Percentiles rank a stretch among this genome's conserved stretches.
phyloP scores from a whole-genome alignment of 306 rosid genomes.

The Acacia melanoxylon region DNA sequence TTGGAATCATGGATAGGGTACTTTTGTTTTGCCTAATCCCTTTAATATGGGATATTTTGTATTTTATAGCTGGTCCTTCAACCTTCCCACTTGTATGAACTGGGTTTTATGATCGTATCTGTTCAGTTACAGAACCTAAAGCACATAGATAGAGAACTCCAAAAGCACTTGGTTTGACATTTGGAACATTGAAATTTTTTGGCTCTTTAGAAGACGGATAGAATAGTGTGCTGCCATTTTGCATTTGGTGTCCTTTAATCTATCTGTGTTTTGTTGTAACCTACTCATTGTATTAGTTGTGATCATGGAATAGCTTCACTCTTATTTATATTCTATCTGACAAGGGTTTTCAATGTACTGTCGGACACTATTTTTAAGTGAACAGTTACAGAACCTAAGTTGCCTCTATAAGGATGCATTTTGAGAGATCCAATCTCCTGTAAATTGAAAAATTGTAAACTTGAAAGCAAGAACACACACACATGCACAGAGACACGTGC shows the following conservation, averaged over 20 bases:
- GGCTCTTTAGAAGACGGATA: not conserved
- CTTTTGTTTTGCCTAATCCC: not conserved
- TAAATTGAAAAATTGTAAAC: not conserved
- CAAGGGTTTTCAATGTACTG: not conserved
- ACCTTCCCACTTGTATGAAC: not conserved
- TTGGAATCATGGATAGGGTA: constrained; percentile 38
- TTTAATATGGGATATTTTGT: constrained; percentile 7
- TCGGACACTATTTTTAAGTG: not conserved
- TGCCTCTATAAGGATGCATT: not conserved
- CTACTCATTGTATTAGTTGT: constrained; percentile 1
- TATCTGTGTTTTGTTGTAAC: constrained; percentile 13
- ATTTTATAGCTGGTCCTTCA: not conserved
- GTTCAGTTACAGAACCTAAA: too few species aligned
- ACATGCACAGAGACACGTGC: not conserved
- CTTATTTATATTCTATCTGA: not conserved
- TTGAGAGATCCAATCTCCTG: constrained; percentile 3
- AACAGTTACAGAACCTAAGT: not conserved
- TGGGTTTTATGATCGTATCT: not conserved
- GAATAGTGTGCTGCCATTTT: not conserved
- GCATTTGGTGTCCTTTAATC: not conserved
- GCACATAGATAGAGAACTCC: not conserved
- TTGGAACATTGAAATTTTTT: not conserved
- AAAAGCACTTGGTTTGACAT: not conserved
- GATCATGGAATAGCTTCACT: not conserved
- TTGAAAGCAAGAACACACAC: not conserved